Evolutionary conservation across 2,329 filamentous ascomycete species (phyloP), one percentile per base, ranked within the genome.

Genomic region (Colletotrichum sojae): DNA sequence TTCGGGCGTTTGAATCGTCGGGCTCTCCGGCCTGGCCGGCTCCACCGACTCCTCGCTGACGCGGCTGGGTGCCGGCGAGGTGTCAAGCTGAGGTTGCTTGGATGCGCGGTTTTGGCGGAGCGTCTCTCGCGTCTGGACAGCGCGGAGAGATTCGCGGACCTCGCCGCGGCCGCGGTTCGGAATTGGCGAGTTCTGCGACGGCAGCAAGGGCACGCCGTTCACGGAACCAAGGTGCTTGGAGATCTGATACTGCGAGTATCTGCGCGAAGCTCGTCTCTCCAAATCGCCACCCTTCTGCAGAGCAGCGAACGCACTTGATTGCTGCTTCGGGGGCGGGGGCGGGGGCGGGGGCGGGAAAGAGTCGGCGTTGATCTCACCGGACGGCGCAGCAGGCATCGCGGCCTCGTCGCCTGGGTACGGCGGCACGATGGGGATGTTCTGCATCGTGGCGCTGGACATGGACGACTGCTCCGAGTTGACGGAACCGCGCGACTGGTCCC

Each of bases 201-300:
- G 94, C 20, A 98, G 88, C 76, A 97, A 92, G 6, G 95, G 94
- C 16, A 98, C 91, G 20, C 93, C 94, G 79, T 91, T 94, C 16
- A 92, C 88, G 46, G 92, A 91, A 12, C 95, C 95, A 2, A 98
- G 85, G 75, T 97, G 94, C 77, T 98, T 98, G 53, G 94, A 94
- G 73, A 99, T 97, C 77, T 99, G 96, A 78, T 98, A 99, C 61
- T 94, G 93, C 2, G 96, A 98, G 78, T 98, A 99, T 76, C 96
- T 88, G 73, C 95, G 88, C 15, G 96, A 99, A 1, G 96, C 96
- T 77, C 96, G 89, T 77, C 96, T 89, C 81, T 99, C 96, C 57
- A 99, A 83, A 73, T 98, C 95, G 20, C 95, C 95, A 40, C 95
- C 95, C 79, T 94, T 90, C 80, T 98, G 96, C 73, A 99, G 81